phyloP scores from a whole-genome alignment of 2,329 filamentous ascomycete species.

The Chalaropsis thielavioides region DNA sequence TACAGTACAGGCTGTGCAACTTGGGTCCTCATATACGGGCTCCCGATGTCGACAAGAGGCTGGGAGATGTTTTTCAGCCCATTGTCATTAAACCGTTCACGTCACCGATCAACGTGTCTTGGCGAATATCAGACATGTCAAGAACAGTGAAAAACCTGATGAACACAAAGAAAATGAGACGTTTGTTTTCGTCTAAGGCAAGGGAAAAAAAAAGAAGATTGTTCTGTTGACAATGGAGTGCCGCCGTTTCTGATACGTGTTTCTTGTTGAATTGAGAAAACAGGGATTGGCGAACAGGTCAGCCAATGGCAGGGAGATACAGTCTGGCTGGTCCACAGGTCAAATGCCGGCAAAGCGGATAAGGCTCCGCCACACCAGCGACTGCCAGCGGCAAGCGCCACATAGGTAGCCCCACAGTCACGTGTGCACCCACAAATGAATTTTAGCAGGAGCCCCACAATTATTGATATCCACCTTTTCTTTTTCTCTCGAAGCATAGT shows the following conservation, averaged over 20 bases:
- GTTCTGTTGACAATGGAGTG: background rate
- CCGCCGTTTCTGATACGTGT: background rate
- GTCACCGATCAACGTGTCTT: background rate
- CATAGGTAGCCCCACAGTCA: constrained; percentile 5
- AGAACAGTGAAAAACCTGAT: background rate
- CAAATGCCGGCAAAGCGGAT: too few species aligned
- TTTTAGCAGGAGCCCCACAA: constrained; percentile 11
- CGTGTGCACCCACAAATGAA: constrained; percentile 12
- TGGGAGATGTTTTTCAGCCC: background rate
- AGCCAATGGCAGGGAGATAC: background rate
- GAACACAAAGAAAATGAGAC: background rate
- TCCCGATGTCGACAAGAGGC: too few species aligned
- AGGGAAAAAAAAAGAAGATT: background rate
- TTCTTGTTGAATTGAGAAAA: background rate
- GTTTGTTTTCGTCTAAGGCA: background rate
- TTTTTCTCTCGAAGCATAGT: background rate
- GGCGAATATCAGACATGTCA: background rate
- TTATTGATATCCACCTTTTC: constrained; percentile 10
- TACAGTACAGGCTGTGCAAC: background rate
- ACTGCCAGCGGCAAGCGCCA: background rate
- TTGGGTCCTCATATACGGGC: background rate
- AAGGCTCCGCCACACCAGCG: background rate
- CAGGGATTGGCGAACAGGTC: background rate
- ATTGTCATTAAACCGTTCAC: background rate
- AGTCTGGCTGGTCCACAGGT: too few species aligned